A percentile compares a stretch with the other conserved stretches of the same genome.
These are phyloP conservation scores for Erodium maritimum DNA, from an alignment of 345 rosid genomes.

Conservation along the genomic window DNA sequence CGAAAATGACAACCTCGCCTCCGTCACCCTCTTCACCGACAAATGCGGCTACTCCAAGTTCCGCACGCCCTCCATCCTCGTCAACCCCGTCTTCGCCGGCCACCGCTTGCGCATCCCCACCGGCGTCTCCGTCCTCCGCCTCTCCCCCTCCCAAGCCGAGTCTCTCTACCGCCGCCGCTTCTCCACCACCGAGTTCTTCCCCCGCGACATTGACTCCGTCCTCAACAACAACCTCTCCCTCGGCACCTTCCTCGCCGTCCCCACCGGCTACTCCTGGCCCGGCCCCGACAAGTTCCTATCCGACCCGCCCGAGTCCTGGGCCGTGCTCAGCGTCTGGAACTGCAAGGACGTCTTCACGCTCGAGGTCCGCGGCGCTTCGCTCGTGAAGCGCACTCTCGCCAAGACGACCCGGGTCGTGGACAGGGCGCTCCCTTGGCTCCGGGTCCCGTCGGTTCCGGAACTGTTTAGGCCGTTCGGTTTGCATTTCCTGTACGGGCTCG, in stretches of 20 bases:
- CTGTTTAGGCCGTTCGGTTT: constrained; percentile 69
- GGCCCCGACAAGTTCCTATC: constrained; percentile 50
- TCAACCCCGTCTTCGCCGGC: constrained; percentile 89
- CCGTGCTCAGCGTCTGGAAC: constrained; percentile 79
- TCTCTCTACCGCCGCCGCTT: constrained; percentile 63
- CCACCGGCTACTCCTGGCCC: constrained; percentile 46
- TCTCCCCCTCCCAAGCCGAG: constrained; percentile 51
- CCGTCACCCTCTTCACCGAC: constrained; percentile 70
- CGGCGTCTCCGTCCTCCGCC: constrained; percentile 34
- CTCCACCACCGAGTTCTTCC: constrained; percentile 90
- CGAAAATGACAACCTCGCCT: constrained; percentile 80
- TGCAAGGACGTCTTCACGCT: constrained; percentile 60
- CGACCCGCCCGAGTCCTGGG: constrained; percentile 79
- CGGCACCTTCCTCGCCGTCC: constrained; percentile 77
- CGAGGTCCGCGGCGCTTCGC: constrained; percentile 65
- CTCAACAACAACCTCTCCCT: constrained; percentile 57
- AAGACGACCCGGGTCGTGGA: constrained; percentile 57
- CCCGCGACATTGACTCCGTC: constrained; percentile 77
- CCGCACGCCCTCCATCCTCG: constrained; percentile 81
- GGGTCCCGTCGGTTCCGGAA: constrained; percentile 75
- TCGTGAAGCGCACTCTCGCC: constrained; percentile 39
- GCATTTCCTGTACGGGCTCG: constrained; percentile 76
- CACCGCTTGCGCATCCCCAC: constrained; percentile 38
- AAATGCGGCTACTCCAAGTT: constrained; percentile 83
- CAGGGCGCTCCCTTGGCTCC: constrained; percentile 56